Base-by-base conservation (phyloP, 2,329 filamentous ascomycete genomes). In the Xylaria sp. region DNA sequence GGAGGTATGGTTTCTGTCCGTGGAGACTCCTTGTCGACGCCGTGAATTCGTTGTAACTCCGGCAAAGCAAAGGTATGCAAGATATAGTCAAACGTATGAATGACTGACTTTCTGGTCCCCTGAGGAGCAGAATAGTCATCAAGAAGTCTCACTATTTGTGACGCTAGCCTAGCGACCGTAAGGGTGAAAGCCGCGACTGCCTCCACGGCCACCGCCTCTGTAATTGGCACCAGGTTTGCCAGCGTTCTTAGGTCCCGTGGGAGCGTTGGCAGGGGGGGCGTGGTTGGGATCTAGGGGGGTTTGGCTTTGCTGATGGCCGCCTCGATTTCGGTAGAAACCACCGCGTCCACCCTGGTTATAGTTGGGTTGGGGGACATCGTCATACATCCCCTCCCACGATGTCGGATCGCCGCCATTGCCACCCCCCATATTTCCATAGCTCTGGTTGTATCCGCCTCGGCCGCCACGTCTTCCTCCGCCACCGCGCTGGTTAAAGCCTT, bases 321-420 rank as follows among this genome's bases (percentile, higher is more conserved):
- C 78, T 40, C 78, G 72, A 48, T 75, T 76, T 63, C 82, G 81
- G 60, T 81, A 78, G 66, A 80, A 80, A 47, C 81, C 82, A 66
- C 80, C 81, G 75, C 81, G 80, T 73, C 81, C 81, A 71, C 81
- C 83, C 65, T 81, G 80, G 74, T 82, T 84, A 73, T 90, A 87
- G 74, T 91, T 90, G 5, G 93, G 93, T 78, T 95, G 93, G 18
- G 94, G 94, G 1, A 94, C 93, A 79, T 98, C 95, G 78, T 98
- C 95, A 80, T 98, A 98, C 94, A 97, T 97, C 76, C 95, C 95
- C 80, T 98, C 95, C 94, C 94, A 98, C 48, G 91, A 94, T 27
- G 92, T 93, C n/a, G 92, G 91, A 18, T 89, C 90, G 53, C 88
- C 89, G 53, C 88, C 89, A 65, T 84, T 83, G 44, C 82, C 86